phyloP scores from a whole-genome alignment of 2,329 filamentous ascomycete genomes.

The Pyrenochaeta sp. region DNA sequence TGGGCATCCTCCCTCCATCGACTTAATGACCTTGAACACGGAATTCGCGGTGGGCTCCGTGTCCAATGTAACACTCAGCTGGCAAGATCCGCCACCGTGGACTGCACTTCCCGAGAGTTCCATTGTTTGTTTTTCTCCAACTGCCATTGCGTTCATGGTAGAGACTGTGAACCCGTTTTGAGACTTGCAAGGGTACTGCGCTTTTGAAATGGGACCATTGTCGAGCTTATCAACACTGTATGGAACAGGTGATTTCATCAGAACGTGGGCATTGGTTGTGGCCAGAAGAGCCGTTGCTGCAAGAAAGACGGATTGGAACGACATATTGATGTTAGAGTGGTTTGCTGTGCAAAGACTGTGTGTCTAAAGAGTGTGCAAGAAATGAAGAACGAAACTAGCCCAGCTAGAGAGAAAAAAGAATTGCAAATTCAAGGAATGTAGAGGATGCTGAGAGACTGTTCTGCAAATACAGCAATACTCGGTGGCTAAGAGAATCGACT shows the following conservation, averaged over 20 bases:
- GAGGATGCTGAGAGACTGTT: constrained; percentile 32
- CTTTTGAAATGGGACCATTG: constrained; percentile 70
- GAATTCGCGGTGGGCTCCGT: constrained; percentile 64
- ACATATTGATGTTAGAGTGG: constrained; percentile 47
- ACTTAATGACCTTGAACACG: constrained; percentile 88
- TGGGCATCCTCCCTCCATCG: constrained; percentile 86
- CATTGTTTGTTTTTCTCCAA: constrained; percentile 70
- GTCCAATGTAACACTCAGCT: constrained; percentile 76
- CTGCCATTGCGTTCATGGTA: constrained; percentile 59
- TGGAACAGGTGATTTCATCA: constrained; percentile 73
- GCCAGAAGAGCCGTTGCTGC: constrained; percentile 63
- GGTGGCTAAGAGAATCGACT: constrained; percentile 24
- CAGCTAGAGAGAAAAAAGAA: constrained; percentile 37
- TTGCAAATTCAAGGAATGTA: constrained; percentile 18
- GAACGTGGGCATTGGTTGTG: constrained; percentile 75
- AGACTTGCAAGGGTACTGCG: constrained; percentile 77
- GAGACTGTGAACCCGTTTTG: constrained; percentile 41
- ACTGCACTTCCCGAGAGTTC: constrained; percentile 75
- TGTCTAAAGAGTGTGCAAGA: constrained; percentile 14
- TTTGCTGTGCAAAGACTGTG: constrained; percentile 23
- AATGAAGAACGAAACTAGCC: constrained; percentile 34
- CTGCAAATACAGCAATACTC: constrained; percentile 23
- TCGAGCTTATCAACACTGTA: constrained; percentile 61
- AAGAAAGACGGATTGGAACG: constrained; percentile 61
- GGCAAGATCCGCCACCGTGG: constrained; percentile 92